These are phyloP conservation scores for Eragrostis nindensis DNA, from an alignment of 176 grass and related monocot species.

Conservation along the genomic window DNA sequence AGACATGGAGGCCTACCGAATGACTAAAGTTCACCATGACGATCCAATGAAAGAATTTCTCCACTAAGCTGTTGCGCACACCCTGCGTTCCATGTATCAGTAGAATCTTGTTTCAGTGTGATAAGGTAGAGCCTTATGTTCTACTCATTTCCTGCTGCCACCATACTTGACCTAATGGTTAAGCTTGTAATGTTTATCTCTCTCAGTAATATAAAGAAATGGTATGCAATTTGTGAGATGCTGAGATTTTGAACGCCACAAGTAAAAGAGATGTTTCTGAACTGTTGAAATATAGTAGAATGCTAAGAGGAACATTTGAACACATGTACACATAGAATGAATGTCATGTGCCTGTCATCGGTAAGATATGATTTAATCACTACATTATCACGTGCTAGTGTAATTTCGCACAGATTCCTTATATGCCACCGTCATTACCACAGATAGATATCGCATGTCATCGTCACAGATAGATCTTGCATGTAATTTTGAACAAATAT, in stretches of 20 bases:
- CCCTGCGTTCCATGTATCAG: not conserved
- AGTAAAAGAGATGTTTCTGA: too few relatives aligned
- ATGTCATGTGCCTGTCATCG: too few relatives aligned
- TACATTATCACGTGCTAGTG: too few relatives aligned
- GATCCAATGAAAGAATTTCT: conserved; percentile 95
- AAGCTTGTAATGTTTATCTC: not conserved
- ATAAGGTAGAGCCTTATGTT: not conserved
- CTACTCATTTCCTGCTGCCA: not conserved
- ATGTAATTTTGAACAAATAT: too few relatives aligned
- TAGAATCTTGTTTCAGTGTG: not conserved
- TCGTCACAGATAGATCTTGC: too few relatives aligned
- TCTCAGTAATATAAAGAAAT: not conserved
- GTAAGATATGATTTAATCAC: too few relatives aligned
- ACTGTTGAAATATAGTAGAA: too few relatives aligned
- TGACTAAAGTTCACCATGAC: conserved; percentile 79
- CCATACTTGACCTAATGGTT: not conserved
- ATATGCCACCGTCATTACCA: too few relatives aligned
- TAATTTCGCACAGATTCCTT: too few relatives aligned
- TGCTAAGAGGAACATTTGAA: too few relatives aligned
- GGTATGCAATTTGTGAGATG: not conserved
- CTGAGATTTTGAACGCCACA: not conserved
- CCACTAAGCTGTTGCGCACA: not conserved
- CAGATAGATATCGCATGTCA: too few relatives aligned
- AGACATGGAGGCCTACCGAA: conserved; percentile 96
- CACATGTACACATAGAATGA: too few relatives aligned